Base-by-base conservation (phyloP, 164 flowering plant species). In the Magnolia changhungtana region DNA sequence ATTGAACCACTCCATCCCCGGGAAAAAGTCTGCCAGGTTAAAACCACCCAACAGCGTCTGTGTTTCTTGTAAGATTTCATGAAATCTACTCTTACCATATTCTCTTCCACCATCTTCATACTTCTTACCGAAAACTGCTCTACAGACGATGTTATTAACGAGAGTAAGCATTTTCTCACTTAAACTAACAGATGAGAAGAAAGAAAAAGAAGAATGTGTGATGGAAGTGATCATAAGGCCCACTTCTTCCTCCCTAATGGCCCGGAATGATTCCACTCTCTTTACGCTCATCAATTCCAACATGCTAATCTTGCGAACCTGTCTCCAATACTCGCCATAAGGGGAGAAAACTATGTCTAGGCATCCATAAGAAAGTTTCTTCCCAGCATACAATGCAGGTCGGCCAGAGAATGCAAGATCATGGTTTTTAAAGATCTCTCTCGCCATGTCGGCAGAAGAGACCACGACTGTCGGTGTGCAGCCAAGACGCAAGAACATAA, bases 161-260 rank as follows among this genome's bases (percentile, higher is more conserved):
- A 82, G 78, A 65, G 52, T 21, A 11, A 82, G 66, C 50, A 73
- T 16, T 49, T 49, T 45, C 18, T 75, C 80, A 7, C 77, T 82
- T 21, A 82, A 51, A 50, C 80, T 73, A 8, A 80, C 63, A 3
- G 50, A 72, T 6, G 7, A 24, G 1, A 45, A 4, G 9, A 74
- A 11, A 14, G 78, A 63, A 31, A 70, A 20, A 69, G 69, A 19
- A 13, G 72, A 52, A 14, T 20, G 2, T 3, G 67, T 49, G 3
- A 87, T 70, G 2, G 9, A 9, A 0, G 55, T 64, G 11, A 85
- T 13, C 78, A 83, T 7, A 9, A 20, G 14, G 2, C 45, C 49
- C 6, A 85, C 81, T 59, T 87, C 90, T 45, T 81, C 88, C 20
- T 79, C 82, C 13, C 89, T 82, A n/a, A 83, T 79, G 0, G 68